Evolutionary conservation across 2,329 filamentous ascomycete species (phyloP), one percentile per base, ranked within the genome.

Genomic region (Trichoderma sp.): DNA sequence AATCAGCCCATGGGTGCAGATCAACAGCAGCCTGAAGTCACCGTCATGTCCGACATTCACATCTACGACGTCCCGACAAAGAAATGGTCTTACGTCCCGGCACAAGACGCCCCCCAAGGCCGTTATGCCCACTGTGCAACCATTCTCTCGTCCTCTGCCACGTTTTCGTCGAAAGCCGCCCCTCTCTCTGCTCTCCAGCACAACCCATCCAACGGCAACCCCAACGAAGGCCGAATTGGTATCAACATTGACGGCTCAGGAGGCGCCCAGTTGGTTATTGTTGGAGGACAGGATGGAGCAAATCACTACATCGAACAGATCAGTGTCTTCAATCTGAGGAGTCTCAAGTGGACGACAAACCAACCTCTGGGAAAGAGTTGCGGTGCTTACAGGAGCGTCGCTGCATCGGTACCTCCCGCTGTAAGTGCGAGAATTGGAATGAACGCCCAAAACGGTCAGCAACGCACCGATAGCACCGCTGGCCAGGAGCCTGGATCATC

Each of bases 271-370:
- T 98, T 99, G 96, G 91, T 99, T 6, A 93, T 99, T 16, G 95
- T 98, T 8, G 97, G 97, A 76, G 97, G 97, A 0, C 97, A 99
- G 84, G 97, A 99, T 81, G 97, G 94, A 72, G 93, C 93, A n/a
- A 99, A 99, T 83, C 95, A 98, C 83, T 99, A 99, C 82, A 99
- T 99, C 79, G 96, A 99, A 84, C 95, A 99, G 84, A 97, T 99
- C 78, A 98, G 95, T 82, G 95, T 99, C 3, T 99, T 99, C 87
- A 99, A 99, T 81, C 87, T 99, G 31, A 91, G 97, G 66, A 98
- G 95, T 82, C 86, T 98, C 76, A 97, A 97, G 85, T 99, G 97
- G 97, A 98, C 95, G 1, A 94, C 94, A 21, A 98, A 95, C 2
- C 94, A 94, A 78, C 88, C 92, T 1, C 88, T 98, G 63, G 95